Evolutionary conservation across 305 asterid species (phyloP), one percentile per base, ranked within the genome.

Genomic region (Fraxinus velutina): DNA sequence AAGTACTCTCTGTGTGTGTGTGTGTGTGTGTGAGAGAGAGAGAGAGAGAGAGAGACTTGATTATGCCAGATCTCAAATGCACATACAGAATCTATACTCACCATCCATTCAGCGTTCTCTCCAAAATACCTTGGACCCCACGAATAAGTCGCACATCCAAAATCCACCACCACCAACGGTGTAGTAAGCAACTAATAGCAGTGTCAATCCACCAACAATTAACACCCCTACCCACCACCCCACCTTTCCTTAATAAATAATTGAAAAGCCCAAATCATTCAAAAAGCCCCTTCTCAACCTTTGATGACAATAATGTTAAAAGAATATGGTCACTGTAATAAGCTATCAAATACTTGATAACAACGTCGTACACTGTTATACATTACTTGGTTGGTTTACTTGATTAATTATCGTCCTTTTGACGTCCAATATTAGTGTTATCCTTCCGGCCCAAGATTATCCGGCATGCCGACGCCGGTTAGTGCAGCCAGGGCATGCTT

Each of bases 401-500:
- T 47, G 57, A 5, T 52, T 52, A 4, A n/a, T 15, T 5, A n/a
- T 52, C 22, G 17, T 37, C 64, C 82, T 13, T 71, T 15, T 52
- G 62, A 27, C 73, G 55, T 76, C 9, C 75, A 6, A 19, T 15
- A 8, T 6, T 44, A 34, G 9, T 6, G 9, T 34, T 34, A 34
- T 34, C 39, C 9, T 34, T 34, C 2, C 39, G 37, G 22, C 4
- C 77, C 37, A 21, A 27, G 62, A 36, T 71, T 50, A n/a, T 9
- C 24, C 70, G 27, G 76, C 79, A 93, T 95, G 99, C 99, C 98
- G 86, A 95, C 97, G 79, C 95, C 97, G 76, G 97, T 89, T 1
- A 79, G 21, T 89, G 88, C 90, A 66, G 98, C 97, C 37, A 84
- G 97, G 86, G 97, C 92, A 92, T 95, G 98, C 96, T 89, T 95